These are phyloP conservation scores for Aureobasidium sp. DNA, from an alignment of 2,329 filamentous ascomycete species.

Conservation along the genomic window DNA sequence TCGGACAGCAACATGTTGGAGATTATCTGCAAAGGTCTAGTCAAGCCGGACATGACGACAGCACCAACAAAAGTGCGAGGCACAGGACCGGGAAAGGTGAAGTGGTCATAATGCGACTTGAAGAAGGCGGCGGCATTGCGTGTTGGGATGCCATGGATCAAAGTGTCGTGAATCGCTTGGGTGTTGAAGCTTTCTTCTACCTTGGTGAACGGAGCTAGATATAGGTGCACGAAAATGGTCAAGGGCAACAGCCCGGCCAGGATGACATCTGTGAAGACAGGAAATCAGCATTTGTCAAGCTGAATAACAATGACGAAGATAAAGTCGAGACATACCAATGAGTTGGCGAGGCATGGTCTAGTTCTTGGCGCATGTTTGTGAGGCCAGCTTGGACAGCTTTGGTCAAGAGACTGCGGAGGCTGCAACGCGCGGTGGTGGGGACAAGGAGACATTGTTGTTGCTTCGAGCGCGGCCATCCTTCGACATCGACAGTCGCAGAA, in stretches of 20 bases:
- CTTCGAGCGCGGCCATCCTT: background rate
- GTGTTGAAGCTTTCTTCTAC: constrained; percentile 99
- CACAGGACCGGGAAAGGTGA: constrained; percentile 82
- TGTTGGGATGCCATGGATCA: constrained; percentile 59
- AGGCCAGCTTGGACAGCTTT: constrained; percentile 6
- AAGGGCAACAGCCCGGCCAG: constrained; percentile 15
- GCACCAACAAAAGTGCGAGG: constrained; percentile 85
- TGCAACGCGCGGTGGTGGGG: background rate
- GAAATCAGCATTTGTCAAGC: background rate
- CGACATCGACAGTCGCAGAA: background rate
- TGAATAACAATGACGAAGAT: background rate
- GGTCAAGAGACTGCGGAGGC: background rate
- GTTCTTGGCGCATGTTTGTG: background rate
- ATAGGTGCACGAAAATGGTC: constrained; percentile 24
- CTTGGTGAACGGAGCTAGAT: constrained; percentile 78
- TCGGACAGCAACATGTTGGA: background rate
- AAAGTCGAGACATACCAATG: background rate
- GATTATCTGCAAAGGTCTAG: constrained; percentile 49
- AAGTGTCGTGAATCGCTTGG: constrained; percentile 84
- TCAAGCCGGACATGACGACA: constrained; percentile 63
- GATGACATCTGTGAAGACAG: background rate
- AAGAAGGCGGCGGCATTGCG: constrained; percentile 21
- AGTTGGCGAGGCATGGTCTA: background rate
- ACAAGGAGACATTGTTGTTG: background rate
- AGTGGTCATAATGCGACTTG: constrained; percentile 71